Base-by-base conservation (phyloP, 2,329 filamentous ascomycete species). In the Boeremia exigua region DNA sequence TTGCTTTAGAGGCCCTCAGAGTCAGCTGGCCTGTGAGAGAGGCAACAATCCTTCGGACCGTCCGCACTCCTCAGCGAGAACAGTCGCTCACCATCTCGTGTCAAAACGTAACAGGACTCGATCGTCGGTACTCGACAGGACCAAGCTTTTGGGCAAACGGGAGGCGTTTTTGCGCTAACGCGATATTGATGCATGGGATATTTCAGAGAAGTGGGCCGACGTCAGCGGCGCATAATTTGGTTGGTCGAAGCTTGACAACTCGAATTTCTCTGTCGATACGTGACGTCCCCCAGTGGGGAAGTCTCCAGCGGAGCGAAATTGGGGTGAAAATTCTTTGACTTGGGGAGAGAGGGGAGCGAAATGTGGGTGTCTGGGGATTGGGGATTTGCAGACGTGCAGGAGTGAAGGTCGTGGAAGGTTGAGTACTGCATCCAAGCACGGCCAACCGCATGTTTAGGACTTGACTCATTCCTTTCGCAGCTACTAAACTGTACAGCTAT, bases 361-460 rank as follows among this genome's bases (percentile, higher is more conserved):
- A 23, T 48, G 47, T 37, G 56, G 56, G 56, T 25, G 43, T 48
- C 44, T 51, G 51, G 57, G 56, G 56, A 54, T 46, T 60, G 63
- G 63, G 62, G 58, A 60, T 59, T 48, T 63, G 62, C 46, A 62
- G 63, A 66, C 59, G 56, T 37, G 54, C 56, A 54, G 45, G n/a
- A 6, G 30, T 23, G 29, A 43, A 15, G 37, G 23, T n/a, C 6
- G n/a, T 36, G 19, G 34, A 40, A 19, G 17, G 10, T 2, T 10
- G 7, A 11, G 19, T 10, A 17, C 9, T 37, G 17, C 11, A 33
- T 27, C 15, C 11, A 15, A 14, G 14, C 28, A 7, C n/a, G 14
- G n/a, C 15, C n/a, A 23, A 9, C n/a, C 6, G 15, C 27, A 39
- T 12, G 19, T 23, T 23, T 23, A 23, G 19, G 19, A 23, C 5